These are phyloP conservation scores for Lepidium sativum DNA, from an alignment of 345 rosid genomes.

Conservation along the genomic window DNA sequence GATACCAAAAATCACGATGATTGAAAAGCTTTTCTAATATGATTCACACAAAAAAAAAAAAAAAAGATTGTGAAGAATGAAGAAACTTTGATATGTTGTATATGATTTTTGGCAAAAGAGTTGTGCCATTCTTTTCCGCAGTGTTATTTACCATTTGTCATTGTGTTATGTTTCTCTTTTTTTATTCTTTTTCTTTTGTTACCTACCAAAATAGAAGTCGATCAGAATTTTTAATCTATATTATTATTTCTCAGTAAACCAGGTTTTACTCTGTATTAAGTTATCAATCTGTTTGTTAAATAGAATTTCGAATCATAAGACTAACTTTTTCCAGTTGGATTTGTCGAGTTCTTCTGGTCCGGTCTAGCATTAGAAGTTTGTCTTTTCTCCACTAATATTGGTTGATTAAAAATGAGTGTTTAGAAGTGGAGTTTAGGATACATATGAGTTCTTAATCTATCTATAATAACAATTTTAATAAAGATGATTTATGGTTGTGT, in stretches of 20 bases:
- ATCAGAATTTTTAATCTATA: not conserved
- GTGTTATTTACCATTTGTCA: slow-evolving; percentile 12
- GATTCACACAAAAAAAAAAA: not conserved
- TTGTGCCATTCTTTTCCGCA: slow-evolving; percentile 26
- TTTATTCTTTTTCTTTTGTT: not conserved
- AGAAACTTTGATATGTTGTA: slow-evolving; percentile 24
- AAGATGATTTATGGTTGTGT: too few species aligned
- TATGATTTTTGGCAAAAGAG: slow-evolving; percentile 24
- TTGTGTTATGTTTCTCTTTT: not conserved
- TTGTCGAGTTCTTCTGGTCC: too few species aligned
- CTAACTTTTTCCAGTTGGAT: too few species aligned
- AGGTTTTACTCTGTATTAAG: too few species aligned
- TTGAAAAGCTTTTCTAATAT: slow-evolving; percentile 10
- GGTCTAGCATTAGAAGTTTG: too few species aligned
- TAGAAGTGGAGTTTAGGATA: too few species aligned
- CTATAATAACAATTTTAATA: too few species aligned
- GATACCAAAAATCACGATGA: slow-evolving; percentile 6
- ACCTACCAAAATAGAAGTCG: slow-evolving; percentile 9
- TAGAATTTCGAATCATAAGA: not conserved
- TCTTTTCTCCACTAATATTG: too few species aligned
- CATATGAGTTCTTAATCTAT: too few species aligned
- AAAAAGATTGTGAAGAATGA: slow-evolving; percentile 6
- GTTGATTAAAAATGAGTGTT: too few species aligned
- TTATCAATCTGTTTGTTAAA: not conserved
- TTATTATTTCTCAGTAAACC: not conserved